Evolutionary conservation across 2,329 filamentous ascomycete species (phyloP).

Genomic region (Aspergillus viridinutans): DNA sequence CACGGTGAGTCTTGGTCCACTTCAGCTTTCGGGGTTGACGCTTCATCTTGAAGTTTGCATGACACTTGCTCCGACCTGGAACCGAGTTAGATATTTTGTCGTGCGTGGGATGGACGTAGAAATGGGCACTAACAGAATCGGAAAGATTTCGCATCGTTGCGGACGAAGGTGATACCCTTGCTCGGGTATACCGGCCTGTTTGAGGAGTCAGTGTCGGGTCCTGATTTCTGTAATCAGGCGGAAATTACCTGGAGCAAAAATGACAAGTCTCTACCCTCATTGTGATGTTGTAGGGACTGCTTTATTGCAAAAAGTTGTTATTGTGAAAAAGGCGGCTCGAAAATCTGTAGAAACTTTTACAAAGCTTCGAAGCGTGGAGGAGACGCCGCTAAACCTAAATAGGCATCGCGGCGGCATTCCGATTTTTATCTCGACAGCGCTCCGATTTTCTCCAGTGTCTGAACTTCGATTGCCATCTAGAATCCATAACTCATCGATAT

Average conservation of each 20-base stretch:
- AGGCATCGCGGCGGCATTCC: constrained; percentile 26
- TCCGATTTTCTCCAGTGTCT: constrained; percentile 15
- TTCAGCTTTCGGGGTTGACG: constrained; percentile 93
- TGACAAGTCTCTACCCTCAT: constrained; percentile 59
- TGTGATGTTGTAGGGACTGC: not conserved
- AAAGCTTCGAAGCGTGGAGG: constrained; percentile 20
- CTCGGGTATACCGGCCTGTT: constrained; percentile 59
- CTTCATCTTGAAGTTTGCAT: constrained; percentile 94
- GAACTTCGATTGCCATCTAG: not conserved
- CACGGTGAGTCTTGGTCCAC: constrained; percentile 93
- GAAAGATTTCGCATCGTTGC: constrained; percentile 43
- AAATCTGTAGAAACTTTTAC: constrained; percentile 17
- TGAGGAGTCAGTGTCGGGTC: not conserved
- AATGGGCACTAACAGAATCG: constrained; percentile 50
- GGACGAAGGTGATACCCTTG: constrained; percentile 64
- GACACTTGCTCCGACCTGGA: constrained; percentile 55
- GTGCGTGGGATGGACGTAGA: not conserved
- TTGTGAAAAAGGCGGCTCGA: constrained; percentile 11
- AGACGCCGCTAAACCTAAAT: constrained; percentile 31
- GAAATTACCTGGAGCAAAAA: constrained; percentile 54
- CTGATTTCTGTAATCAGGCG: not conserved
- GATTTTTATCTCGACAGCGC: constrained; percentile 33
- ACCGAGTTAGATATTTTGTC: not conserved
- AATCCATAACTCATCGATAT: not conserved
- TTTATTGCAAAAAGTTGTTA: constrained; percentile 3